Percentiles rank a stretch among this genome's conserved stretches.
Evolutionary conservation across 306 rosid genomes (phyloP).

Genomic region (Prunus davidiana): DNA sequence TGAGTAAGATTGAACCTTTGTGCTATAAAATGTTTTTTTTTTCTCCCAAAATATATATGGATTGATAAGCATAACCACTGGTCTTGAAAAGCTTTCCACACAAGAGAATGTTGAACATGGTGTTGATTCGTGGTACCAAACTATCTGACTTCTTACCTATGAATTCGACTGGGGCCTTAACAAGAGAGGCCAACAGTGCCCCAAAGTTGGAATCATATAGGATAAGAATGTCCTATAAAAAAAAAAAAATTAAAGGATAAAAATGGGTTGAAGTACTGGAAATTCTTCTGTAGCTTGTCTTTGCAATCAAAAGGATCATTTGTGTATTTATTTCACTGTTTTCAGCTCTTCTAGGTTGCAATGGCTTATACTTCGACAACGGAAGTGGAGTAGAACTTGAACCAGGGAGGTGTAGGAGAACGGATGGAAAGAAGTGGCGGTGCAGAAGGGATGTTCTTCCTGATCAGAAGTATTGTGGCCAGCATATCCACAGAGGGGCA

Average conservation of each 20-base stretch:
- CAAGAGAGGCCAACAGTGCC: neutral
- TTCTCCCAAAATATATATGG: neutral
- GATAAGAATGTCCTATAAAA: neutral
- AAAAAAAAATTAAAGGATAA: neutral
- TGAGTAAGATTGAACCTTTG: conserved; percentile 5
- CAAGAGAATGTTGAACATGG: neutral
- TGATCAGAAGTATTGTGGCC: conserved; percentile 63
- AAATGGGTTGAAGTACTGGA: neutral
- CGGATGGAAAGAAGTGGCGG: conserved; percentile 91
- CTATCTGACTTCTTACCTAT: neutral
- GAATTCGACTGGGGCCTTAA: neutral
- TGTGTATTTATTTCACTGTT: conserved; percentile 2
- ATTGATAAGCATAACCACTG: neutral
- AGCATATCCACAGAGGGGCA: conserved; percentile 79
- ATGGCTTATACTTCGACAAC: conserved; percentile 25
- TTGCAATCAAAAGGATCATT: neutral
- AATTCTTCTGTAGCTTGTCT: neutral
- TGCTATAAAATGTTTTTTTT: neutral
- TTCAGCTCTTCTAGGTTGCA: conserved; percentile 50
- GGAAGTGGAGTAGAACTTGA: conserved; percentile 42
- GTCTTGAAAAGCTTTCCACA: neutral
- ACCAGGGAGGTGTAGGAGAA: conserved; percentile 73
- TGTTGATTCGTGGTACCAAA: neutral
- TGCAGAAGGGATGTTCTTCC: conserved; percentile 62
- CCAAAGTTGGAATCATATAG: neutral